Evolutionary conservation across 306 rosid species (phyloP), one percentile per base, ranked within the genome.

Genomic region (Datisca glomerata): DNA sequence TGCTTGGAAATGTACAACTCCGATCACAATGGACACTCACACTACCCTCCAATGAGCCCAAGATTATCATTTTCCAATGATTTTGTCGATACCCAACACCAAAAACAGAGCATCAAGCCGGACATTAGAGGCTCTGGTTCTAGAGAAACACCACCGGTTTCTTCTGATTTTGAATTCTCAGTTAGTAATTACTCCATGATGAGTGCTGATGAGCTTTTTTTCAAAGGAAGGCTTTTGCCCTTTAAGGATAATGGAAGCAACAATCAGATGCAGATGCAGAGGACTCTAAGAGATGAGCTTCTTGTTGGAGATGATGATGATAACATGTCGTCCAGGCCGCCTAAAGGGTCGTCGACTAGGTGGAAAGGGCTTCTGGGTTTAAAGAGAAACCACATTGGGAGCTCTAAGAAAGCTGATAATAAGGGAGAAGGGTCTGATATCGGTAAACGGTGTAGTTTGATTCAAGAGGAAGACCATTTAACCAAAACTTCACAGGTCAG

Each of bases 151-250:
- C 36, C 69, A 2, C 34, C 66, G 0, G 59, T 25, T 1, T 70
- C 93, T 18, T 76, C 96, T 0, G 97, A 89, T 51, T 89, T 89
- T 33, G 93, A 89, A 64, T 89, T 89, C 43, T 83, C 93, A 0
- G 75, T 69, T 38, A 23, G 70, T 8, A 70, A 71, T 63, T 60
- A 74, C 48, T 63, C 94, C 18, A 83, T 79, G 95, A 74, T 85
- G 81, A 84, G 86, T 35, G 97, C 97, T 47, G 97, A 89, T 55
- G 79, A 89, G 63, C 95, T 89, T 58, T 89, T 89, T 72, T 74
- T 13, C 31, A 83, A 89, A 36, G 97, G 97, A 0, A 72, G 78
- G 66, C 21, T 89, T 60, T 59, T 89, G 54, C 93, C 96, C 2
- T 84, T 64, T 67, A 84, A 73, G 59, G 80, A 71, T 17, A 60